Conservation (phyloP, 2,329 filamentous ascomycete species). For the Fusarium nanum region DNA sequence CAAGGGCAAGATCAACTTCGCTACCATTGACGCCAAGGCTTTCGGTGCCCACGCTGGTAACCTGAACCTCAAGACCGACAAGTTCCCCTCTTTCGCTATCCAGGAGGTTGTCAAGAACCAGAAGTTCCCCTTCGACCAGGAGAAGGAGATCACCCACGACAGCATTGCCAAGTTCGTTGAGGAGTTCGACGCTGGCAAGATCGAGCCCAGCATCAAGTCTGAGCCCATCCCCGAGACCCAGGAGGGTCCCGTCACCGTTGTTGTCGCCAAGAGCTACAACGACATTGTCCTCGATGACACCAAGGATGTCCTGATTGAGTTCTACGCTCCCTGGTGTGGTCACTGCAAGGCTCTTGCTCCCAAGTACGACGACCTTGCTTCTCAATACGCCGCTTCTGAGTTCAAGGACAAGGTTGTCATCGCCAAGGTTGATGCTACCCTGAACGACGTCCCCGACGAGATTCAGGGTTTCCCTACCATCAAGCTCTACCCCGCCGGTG, state of each 20-base stretch:
- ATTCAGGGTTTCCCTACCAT: constrained; percentile 99
- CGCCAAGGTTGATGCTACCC: constrained; percentile 96
- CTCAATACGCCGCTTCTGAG: constrained; percentile 79
- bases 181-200: constrained; percentile 85
- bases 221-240: constrained; percentile 95
- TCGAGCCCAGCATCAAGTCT: constrained; percentile 97
- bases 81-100: constrained; percentile 98
- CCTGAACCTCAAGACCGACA: constrained; percentile 94
- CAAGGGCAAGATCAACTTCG: constrained; percentile 96
- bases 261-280: constrained; percentile 95
- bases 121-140: constrained; percentile 95
- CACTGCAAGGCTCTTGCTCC: constrained; percentile 99
- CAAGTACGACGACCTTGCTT: constrained; percentile 92
- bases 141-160: constrained; percentile 77
- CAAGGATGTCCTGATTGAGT: constrained; percentile 98
- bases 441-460: constrained; percentile 96
- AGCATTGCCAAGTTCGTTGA: constrained; percentile 85
- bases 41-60: constrained; percentile 96
- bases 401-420: constrained; percentile 88
- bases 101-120: constrained; percentile 95
- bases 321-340: constrained; percentile 99
- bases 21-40: constrained; percentile 92
- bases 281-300: constrained; percentile 89
- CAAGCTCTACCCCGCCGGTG: constrained; percentile 94
- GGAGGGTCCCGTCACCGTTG: constrained; percentile 85